A percentile compares a stretch with the other conserved stretches of the same genome.
Evolutionary conservation across 2,329 filamentous ascomycete species (phyloP).

Genomic region (Akanthomyces lecanii): DNA sequence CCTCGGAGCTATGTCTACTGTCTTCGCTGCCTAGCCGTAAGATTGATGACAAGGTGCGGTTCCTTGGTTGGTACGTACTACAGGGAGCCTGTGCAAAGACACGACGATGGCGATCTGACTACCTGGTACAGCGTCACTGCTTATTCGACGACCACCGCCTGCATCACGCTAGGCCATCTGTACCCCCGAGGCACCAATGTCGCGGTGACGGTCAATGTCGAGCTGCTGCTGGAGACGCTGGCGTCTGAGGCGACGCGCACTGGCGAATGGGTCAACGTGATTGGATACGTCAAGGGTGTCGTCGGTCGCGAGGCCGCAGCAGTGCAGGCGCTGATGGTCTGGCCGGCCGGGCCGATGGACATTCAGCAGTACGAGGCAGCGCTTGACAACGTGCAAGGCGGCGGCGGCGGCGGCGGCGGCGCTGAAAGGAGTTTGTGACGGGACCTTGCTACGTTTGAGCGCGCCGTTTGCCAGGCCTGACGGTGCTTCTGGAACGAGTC

Average conservation of each 20-base stretch:
- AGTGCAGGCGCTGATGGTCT: constrained; percentile 74
- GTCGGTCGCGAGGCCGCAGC: constrained; percentile 22
- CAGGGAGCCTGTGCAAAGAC: neutral
- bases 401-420: neutral
- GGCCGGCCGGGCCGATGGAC: constrained; percentile 70
- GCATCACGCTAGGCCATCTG: constrained; percentile 64
- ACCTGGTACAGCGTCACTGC: constrained; percentile 41
- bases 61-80: constrained; percentile 76
- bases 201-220: constrained; percentile 63
- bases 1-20: constrained; percentile 63
- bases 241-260: constrained; percentile 59
- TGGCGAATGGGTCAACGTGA: constrained; percentile 85
- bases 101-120: neutral
- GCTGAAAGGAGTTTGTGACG: neutral
- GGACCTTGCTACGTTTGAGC: neutral
- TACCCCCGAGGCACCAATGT: constrained; percentile 47
- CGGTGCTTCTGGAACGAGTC: neutral
- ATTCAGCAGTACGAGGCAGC: constrained; percentile 66
- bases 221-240: constrained; percentile 63
- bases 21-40: constrained; percentile 50
- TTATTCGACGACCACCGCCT: constrained; percentile 52
- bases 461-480: neutral
- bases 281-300: constrained; percentile 65
- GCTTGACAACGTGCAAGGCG: constrained; percentile 32
- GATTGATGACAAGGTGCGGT: constrained; percentile 76